phyloP scores from a whole-genome alignment of 495 filamentous ascomycete genomes.

The Chlorociboria aeruginascens region DNA sequence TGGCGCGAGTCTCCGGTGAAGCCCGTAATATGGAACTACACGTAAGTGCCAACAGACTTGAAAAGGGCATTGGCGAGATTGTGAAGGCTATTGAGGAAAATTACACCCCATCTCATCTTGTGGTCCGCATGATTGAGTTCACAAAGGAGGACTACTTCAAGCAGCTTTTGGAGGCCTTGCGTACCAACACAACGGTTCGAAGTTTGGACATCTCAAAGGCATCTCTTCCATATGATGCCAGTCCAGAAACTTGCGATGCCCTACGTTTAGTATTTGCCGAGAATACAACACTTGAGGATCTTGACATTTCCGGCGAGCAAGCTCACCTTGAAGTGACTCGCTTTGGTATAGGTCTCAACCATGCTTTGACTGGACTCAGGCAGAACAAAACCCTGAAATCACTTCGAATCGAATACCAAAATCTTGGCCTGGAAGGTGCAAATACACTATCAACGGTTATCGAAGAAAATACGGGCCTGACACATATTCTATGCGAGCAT shows the following conservation, averaged over 20 bases:
- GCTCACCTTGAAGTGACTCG: conserved; percentile 77
- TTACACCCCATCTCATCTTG: conserved; percentile 57
- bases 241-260: conserved; percentile 59
- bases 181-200: conserved; percentile 57
- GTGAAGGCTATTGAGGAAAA: conserved; percentile 53
- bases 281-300: conserved; percentile 62
- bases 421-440: conserved; percentile 55
- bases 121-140: conserved; percentile 80
- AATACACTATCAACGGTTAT: conserved; percentile 69
- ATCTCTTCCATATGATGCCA: conserved; percentile 68
- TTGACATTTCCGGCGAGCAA: conserved; percentile 85
- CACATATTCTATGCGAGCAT: conserved; percentile 63
- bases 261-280: conserved; percentile 64
- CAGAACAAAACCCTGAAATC: conserved; percentile 64
- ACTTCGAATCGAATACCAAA: conserved; percentile 57
- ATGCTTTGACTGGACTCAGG: conserved; percentile 64
- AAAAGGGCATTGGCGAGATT: conserved; percentile 52
- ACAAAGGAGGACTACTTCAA: conserved; percentile 63
- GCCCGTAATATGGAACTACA: conserved; percentile 61
- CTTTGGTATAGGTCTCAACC: conserved; percentile 70
- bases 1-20: conserved; percentile 38
- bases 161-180: conserved; percentile 57
- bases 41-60: conserved; percentile 72
- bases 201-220: conserved; percentile 83
- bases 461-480: conserved; percentile 49